Percentiles rank a stretch among this genome's conserved stretches.
These are phyloP conservation scores for Annulohypoxylon bovei DNA, from an alignment of 495 filamentous ascomycete species.

Conservation along the genomic window DNA sequence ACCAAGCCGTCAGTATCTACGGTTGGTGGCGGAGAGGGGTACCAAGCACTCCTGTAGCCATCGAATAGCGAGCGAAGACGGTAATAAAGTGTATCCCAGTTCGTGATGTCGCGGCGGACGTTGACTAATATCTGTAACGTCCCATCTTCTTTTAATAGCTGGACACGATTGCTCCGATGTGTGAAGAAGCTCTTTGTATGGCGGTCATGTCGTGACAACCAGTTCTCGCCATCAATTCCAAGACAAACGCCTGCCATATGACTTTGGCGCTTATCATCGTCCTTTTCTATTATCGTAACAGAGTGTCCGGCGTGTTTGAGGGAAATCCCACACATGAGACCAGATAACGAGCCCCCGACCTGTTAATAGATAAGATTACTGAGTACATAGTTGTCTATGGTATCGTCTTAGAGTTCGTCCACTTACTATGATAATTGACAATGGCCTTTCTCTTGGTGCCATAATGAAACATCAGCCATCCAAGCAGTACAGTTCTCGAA, in stretches of 20 bases:
- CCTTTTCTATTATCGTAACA: conserved; percentile 46
- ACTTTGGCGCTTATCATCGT: conserved; percentile 21
- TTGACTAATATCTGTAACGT: conserved; percentile 5
- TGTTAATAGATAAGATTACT: no score
- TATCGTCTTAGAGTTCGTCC: no score
- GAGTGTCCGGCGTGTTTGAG: conserved; percentile 47
- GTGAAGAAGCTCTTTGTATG: not conserved
- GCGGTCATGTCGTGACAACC: conserved; percentile 38
- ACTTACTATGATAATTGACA: no score
- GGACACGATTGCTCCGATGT: not conserved
- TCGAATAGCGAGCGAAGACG: conserved; percentile 44
- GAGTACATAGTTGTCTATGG: no score
- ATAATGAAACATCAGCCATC: no score
- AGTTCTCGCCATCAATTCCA: conserved; percentile 15
- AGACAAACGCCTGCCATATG: conserved; percentile 43
- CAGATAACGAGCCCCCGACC: conserved; percentile 52
- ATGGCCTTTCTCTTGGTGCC: no score
- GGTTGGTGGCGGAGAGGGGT: conserved; percentile 18
- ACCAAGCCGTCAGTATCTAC: not conserved
- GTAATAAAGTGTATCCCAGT: conserved; percentile 45
- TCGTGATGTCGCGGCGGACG: conserved; percentile 30
- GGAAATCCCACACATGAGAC: conserved; percentile 48
- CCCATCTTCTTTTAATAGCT: not conserved
- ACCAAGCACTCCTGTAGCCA: conserved; percentile 25
- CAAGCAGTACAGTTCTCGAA: no score